Evolutionary conservation across 2,329 filamentous ascomycete genomes (phyloP).

Genomic region (Penicillium sp.): DNA sequence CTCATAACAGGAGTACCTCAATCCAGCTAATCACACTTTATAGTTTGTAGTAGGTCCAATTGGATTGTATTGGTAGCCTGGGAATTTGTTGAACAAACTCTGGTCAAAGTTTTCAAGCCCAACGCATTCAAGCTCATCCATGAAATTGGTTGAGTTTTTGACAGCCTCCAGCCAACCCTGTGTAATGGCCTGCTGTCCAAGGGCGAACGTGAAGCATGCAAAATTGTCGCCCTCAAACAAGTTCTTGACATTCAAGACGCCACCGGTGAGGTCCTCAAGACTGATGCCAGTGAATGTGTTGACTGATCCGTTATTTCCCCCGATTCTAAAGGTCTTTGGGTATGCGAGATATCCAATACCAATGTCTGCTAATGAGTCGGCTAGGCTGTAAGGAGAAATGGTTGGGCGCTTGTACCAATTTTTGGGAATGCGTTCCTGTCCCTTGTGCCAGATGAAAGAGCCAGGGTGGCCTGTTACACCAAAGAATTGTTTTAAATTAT

Average conservation of each 20-base stretch:
- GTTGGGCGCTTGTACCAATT: slow-evolving; percentile 10
- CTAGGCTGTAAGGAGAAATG: slow-evolving; percentile 10
- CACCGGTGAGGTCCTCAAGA: slow-evolving; percentile 7
- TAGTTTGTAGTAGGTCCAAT: slow-evolving; percentile 10
- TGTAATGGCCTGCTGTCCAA: slow-evolving; percentile 10
- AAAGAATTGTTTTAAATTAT: slow-evolving; percentile 11
- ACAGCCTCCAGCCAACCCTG: slow-evolving; percentile 3
- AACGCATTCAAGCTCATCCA: slow-evolving; percentile 2
- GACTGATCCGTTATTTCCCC: slow-evolving; percentile 11
- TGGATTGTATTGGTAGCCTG: slow-evolving; percentile 10
- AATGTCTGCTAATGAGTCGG: slow-evolving; percentile 3
- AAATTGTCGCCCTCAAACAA: slow-evolving; percentile 14
- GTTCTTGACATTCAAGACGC: slow-evolving; percentile 4
- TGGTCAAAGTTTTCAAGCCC: slow-evolving; percentile 7
- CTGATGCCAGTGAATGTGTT: slow-evolving; percentile 9
- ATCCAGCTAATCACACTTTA: neutral
- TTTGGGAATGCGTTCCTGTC: slow-evolving; percentile 9
- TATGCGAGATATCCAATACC: slow-evolving; percentile 14
- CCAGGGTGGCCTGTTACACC: neutral
- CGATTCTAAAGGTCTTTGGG: slow-evolving; percentile 5
- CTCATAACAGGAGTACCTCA: neutral
- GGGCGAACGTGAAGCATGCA: slow-evolving; percentile 8
- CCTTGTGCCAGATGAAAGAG: slow-evolving; percentile 12
- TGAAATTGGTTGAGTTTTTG: slow-evolving; percentile 8
- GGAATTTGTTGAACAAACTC: slow-evolving; percentile 10